Evolutionary conservation across 2,329 filamentous ascomycete genomes (phyloP).

Genomic region (Xylariaceae sp.): DNA sequence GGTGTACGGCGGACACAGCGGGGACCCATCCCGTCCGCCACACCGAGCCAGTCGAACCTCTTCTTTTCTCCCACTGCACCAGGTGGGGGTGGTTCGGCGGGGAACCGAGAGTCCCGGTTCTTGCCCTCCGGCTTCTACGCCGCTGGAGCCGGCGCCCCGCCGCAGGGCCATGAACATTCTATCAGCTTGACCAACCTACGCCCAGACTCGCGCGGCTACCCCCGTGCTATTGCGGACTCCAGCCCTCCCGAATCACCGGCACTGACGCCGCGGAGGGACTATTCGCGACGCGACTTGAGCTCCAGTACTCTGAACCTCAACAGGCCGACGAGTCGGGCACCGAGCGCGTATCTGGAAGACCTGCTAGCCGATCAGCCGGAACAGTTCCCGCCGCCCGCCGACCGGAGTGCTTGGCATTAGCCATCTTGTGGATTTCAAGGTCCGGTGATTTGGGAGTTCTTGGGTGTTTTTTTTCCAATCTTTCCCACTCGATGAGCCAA

Average conservation of each 20-base stretch:
- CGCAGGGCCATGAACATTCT: conserved; percentile 40
- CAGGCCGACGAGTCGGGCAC: conserved; percentile 62
- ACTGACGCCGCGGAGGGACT: conserved; percentile 31
- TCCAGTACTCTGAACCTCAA: conserved; percentile 61
- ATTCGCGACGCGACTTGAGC: conserved; percentile 38
- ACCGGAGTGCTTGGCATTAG: conserved; percentile 19
- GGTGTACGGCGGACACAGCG: conserved; percentile 44
- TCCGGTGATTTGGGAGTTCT: no score
- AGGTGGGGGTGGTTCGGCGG: conserved; percentile 39
- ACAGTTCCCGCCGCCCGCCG: conserved; percentile 35
- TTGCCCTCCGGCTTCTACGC: conserved; percentile 90
- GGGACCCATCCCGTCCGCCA: conserved; percentile 44
- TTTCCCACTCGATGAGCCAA: no score
- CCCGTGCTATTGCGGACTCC: conserved; percentile 34
- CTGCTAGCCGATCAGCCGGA: conserved; percentile 68
- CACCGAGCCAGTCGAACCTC: conserved; percentile 60
- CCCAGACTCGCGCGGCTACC: conserved; percentile 48
- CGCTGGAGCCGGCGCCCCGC: conserved; percentile 49
- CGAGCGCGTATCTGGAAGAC: conserved; percentile 86
- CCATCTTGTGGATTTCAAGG: no score
- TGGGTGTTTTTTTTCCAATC: no score
- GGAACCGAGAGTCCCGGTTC: conserved; percentile 67
- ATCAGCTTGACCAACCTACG: conserved; percentile 56
- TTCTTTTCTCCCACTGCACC: conserved; percentile 95
- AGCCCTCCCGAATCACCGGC: conserved; percentile 61